phyloP scores from a whole-genome alignment of 2,329 filamentous ascomycete species.

The Penicillium palitans region DNA sequence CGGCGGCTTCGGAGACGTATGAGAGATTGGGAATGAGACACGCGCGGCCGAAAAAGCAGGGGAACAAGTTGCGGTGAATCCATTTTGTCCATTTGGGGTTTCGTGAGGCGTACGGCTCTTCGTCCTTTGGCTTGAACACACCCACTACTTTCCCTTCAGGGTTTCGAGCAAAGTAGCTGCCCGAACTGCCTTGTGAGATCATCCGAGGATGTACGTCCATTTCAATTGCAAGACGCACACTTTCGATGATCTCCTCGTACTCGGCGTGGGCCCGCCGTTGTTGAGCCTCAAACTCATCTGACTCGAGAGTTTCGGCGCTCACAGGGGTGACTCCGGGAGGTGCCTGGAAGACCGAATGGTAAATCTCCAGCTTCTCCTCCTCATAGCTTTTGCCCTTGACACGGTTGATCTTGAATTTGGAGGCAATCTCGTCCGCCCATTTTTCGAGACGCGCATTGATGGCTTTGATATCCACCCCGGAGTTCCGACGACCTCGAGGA shows the following conservation, averaged over 20 bases:
- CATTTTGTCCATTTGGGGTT: slow-evolving; percentile 99
- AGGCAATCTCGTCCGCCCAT: slow-evolving; percentile 97
- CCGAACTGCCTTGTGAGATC: slow-evolving; percentile 95
- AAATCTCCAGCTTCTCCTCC: slow-evolving; percentile 88
- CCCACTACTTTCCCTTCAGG: slow-evolving; percentile 90
- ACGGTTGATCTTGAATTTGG: slow-evolving; percentile 87
- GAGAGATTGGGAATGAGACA: slow-evolving; percentile 97
- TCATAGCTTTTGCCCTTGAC: slow-evolving; percentile 72
- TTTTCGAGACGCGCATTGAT: slow-evolving; percentile 93
- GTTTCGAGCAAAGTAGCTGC: slow-evolving; percentile 95
- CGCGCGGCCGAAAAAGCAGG: slow-evolving; percentile 92
- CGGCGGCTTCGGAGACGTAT: slow-evolving; percentile 95
- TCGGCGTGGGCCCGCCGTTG: slow-evolving; percentile 70
- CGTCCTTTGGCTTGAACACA: slow-evolving; percentile 98
- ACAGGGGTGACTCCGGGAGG: slow-evolving; percentile 83
- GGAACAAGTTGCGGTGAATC: slow-evolving; percentile 97
- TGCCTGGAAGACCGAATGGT: slow-evolving; percentile 94
- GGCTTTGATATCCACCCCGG: slow-evolving; percentile 94
- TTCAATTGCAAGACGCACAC: slow-evolving; percentile 85
- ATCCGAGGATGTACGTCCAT: slow-evolving; percentile 90
- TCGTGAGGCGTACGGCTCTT: slow-evolving; percentile 93
- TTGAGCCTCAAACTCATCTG: slow-evolving; percentile 56
- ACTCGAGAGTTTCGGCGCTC: slow-evolving; percentile 71
- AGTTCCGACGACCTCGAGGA: slow-evolving; percentile 66
- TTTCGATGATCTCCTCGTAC: slow-evolving; percentile 86